Conservation (phyloP, 2,329 filamentous ascomycete species). For the Malbranchea cinnamomea region DNA sequence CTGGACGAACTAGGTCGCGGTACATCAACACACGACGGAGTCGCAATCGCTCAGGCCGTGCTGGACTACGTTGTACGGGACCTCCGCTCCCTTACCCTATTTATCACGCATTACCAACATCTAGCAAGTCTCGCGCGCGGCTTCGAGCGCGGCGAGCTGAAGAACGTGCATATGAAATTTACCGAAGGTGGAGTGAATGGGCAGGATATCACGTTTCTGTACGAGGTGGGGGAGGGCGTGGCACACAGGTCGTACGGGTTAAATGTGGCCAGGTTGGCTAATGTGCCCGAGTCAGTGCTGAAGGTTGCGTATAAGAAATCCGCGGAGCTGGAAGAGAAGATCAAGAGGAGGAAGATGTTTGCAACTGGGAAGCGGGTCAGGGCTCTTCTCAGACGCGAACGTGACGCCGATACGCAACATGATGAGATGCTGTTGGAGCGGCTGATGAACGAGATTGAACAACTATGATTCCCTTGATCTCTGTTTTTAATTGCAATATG, state of each 20-base stretch:
- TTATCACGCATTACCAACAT: constrained; percentile 96
- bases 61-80: constrained; percentile 68
- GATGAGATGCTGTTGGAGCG: constrained; percentile 19
- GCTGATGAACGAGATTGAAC: constrained; percentile 29
- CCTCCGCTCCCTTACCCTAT: constrained; percentile 65
- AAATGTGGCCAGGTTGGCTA: constrained; percentile 79
- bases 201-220: constrained; percentile 79
- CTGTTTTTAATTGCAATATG: background rate
- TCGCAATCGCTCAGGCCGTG: constrained; percentile 87
- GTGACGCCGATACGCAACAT: constrained; percentile 10
- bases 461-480: constrained; percentile 17
- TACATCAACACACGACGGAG: constrained; percentile 88
- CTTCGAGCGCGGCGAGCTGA: constrained; percentile 49
- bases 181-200: constrained; percentile 37
- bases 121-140: constrained; percentile 58
- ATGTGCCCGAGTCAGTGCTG: constrained; percentile 60
- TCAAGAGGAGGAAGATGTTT: constrained; percentile 46
- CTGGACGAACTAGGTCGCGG: constrained; percentile 90
- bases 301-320: constrained; percentile 71
- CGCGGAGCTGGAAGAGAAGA: constrained; percentile 59
- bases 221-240: constrained; percentile 80
- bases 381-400: constrained; percentile 12
- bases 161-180: constrained; percentile 93
- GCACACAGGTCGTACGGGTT: constrained; percentile 89
- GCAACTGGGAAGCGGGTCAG: constrained; percentile 18